These are phyloP conservation scores for Penicillium waksmanii DNA, from an alignment of 495 filamentous ascomycete species.

Conservation along the genomic window DNA sequence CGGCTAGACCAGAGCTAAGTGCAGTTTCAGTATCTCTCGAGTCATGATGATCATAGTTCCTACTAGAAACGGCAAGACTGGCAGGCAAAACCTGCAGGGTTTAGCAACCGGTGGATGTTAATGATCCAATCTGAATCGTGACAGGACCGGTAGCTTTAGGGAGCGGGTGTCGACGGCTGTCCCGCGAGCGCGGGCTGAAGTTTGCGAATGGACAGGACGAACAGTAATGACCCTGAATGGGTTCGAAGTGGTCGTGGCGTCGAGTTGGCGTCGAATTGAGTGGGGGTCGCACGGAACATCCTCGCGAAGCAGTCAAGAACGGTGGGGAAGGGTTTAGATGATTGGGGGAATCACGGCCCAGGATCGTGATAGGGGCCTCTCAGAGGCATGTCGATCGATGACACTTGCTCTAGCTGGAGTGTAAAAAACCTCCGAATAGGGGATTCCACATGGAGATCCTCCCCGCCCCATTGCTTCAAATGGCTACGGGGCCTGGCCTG, in stretches of 20 bases:
- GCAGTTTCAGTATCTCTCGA: slow-evolving; percentile 14
- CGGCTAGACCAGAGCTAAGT: slow-evolving; percentile 11
- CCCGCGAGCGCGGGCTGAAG: slow-evolving; percentile 25
- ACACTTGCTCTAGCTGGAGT: background rate
- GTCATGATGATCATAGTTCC: slow-evolving; percentile 18
- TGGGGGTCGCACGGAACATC: slow-evolving; percentile 24
- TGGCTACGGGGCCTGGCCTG: background rate
- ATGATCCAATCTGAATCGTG: slow-evolving; percentile 15
- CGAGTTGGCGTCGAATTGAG: slow-evolving; percentile 18
- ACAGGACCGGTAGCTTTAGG: slow-evolving; percentile 16
- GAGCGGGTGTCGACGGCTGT: slow-evolving; percentile 16
- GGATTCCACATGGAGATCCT: slow-evolving; percentile 8
- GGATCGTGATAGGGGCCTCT: slow-evolving; percentile 17
- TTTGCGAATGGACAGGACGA: slow-evolving; percentile 13
- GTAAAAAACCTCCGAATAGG: slow-evolving; percentile 21
- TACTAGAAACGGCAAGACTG: slow-evolving; percentile 20
- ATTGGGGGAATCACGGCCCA: slow-evolving; percentile 20
- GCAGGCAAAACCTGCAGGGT: slow-evolving; percentile 24
- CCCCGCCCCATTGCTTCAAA: background rate
- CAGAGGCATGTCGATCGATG: slow-evolving; percentile 19
- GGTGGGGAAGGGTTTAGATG: slow-evolving; percentile 19
- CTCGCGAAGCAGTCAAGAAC: slow-evolving; percentile 29
- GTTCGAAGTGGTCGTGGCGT: slow-evolving; percentile 8
- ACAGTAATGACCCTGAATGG: slow-evolving; percentile 11
- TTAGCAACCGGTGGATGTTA: slow-evolving; percentile 9